Evolutionary conservation across 2,329 filamentous ascomycete species (phyloP).

Genomic region (Scytalidium lignicola): DNA sequence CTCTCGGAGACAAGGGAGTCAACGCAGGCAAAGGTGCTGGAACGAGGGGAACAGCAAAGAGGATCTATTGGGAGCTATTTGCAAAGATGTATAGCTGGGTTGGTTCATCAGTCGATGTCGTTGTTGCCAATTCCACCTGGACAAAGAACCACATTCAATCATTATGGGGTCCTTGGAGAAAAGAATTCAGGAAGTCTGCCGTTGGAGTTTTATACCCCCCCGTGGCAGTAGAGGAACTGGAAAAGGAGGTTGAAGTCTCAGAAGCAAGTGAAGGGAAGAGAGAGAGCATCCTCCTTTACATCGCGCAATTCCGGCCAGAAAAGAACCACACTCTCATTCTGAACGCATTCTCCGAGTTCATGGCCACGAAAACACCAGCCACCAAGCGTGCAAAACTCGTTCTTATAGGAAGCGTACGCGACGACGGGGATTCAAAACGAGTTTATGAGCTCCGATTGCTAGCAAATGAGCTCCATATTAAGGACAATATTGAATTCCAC

Average conservation of each 20-base stretch:
- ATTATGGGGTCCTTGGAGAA: conserved; percentile 66
- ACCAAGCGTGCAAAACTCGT: conserved; percentile 62
- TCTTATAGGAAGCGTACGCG: conserved; percentile 87
- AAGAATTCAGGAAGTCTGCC: conserved; percentile 36
- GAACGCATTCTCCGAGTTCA: conserved; percentile 74
- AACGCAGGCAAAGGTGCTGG: conserved; percentile 81
- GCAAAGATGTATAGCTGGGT: conserved; percentile 77
- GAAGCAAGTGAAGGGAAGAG: conserved; percentile 63
- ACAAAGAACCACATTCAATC: conserved; percentile 77
- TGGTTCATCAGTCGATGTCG: conserved; percentile 79
- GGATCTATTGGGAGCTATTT: conserved; percentile 81
- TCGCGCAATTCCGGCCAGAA: conserved; percentile 94
- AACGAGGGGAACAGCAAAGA: conserved; percentile 65
- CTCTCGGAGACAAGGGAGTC: conserved; percentile 61
- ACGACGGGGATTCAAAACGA: conserved; percentile 70
- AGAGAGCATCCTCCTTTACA: conserved; percentile 75
- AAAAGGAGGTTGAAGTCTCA: conserved; percentile 67
- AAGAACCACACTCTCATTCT: conserved; percentile 92
- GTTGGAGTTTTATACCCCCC: conserved; percentile 83
- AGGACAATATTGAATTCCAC: conserved; percentile 79
- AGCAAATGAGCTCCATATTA: conserved; percentile 80
- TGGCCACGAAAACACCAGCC: conserved; percentile 49
- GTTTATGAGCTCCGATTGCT: conserved; percentile 87
- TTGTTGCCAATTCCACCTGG: conserved; percentile 98
- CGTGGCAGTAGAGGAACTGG: conserved; percentile 81